These are phyloP conservation scores for Xylaria castorea DNA, from an alignment of 495 filamentous ascomycete species.

Conservation along the genomic window DNA sequence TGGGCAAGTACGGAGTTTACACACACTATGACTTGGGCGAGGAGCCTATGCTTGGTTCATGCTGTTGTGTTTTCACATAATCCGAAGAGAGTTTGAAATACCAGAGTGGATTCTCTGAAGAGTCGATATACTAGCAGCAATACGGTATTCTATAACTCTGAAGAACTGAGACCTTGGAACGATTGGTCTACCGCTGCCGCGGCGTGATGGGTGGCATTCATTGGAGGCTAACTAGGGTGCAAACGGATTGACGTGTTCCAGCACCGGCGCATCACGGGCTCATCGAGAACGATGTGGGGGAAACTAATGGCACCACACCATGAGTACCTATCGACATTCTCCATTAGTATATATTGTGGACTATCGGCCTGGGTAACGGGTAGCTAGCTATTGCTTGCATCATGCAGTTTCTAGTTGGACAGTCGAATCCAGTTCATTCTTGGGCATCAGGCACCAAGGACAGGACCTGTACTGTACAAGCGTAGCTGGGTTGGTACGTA, in stretches of 20 bases:
- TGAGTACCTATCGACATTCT: neutral
- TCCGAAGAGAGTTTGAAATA: neutral
- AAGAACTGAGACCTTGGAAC: neutral
- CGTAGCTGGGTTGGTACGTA: neutral
- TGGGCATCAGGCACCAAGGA: slow-evolving; percentile 5
- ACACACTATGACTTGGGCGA: neutral
- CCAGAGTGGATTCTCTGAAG: neutral
- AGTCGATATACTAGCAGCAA: neutral
- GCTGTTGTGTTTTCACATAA: neutral
- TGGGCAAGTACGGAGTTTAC: slow-evolving; percentile 11
- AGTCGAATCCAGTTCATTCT: neutral
- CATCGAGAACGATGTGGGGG: slow-evolving; percentile 8
- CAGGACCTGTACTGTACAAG: too few relatives aligned
- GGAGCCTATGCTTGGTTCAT: neutral
- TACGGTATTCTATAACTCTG: neutral
- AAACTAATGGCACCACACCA: neutral
- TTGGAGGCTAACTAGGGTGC: neutral
- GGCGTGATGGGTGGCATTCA: neutral
- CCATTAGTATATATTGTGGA: neutral
- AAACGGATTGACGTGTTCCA: slow-evolving; percentile 16
- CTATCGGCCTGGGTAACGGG: neutral
- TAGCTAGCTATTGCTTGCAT: slow-evolving; percentile 1
- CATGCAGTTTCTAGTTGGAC: slow-evolving; percentile 9
- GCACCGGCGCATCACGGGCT: neutral
- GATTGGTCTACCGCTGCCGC: neutral